Percentiles rank a stretch among this genome's conserved stretches.
phyloP scores from a whole-genome alignment of 2,329 filamentous ascomycete species.

The Seiridium unicorne region DNA sequence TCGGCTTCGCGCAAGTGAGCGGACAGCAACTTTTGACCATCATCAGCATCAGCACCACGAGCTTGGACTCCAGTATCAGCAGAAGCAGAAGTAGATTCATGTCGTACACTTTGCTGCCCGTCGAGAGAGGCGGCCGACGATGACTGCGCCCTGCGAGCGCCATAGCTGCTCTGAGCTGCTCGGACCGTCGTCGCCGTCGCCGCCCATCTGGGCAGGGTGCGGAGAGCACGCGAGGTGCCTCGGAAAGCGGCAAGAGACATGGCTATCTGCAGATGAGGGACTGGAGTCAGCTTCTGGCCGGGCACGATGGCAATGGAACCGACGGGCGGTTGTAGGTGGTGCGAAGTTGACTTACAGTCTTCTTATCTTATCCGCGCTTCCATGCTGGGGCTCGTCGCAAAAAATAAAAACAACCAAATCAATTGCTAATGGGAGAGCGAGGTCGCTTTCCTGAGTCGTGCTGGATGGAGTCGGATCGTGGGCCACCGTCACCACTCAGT shows the following conservation, averaged over 20 bases:
- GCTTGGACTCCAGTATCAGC: slow-evolving; percentile 4
- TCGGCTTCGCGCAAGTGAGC: slow-evolving; percentile 81
- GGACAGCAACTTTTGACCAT: slow-evolving; percentile 65
- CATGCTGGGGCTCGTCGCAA: background rate
- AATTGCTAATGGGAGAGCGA: slow-evolving; percentile 7
- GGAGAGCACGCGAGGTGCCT: slow-evolving; percentile 47
- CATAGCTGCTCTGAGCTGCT: slow-evolving; percentile 10
- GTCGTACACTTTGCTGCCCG: slow-evolving; percentile 57
- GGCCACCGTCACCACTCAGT: background rate
- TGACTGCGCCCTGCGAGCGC: slow-evolving; percentile 39
- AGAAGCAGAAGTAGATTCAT: slow-evolving; percentile 6
- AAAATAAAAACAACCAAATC: slow-evolving; percentile 2
- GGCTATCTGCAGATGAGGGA: slow-evolving; percentile 13
- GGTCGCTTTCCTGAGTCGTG: slow-evolving; percentile 1
- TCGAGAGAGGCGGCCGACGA: slow-evolving; percentile 43
- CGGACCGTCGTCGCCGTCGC: slow-evolving; percentile 16
- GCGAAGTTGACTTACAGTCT: slow-evolving; percentile 1
- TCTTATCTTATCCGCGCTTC: slow-evolving; percentile 6
- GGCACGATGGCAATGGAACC: background rate
- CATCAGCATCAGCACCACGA: slow-evolving; percentile 12
- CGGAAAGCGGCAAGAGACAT: slow-evolving; percentile 50
- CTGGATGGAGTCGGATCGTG: background rate
- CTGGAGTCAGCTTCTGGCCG: slow-evolving; percentile 5
- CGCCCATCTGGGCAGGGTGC: slow-evolving; percentile 33
- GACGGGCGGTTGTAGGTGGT: background rate